A percentile compares a stretch with the other conserved stretches of the same genome.
These are phyloP conservation scores for Tetradesmus obliquus DNA, from an alignment of 139 green algal genomes.

Conservation along the genomic window DNA sequence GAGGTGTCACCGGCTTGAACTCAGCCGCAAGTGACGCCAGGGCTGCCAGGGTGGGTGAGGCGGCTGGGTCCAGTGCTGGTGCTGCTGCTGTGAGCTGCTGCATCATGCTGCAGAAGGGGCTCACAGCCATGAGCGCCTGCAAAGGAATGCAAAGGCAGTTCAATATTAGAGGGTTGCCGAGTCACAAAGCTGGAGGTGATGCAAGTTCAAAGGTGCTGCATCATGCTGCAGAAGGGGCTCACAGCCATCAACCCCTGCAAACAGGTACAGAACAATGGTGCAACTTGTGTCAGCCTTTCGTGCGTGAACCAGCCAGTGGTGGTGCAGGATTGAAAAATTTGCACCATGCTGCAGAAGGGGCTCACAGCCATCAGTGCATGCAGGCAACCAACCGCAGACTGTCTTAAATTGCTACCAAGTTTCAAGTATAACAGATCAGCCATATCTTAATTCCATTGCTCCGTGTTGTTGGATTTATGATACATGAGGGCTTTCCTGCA, in stretches of 20 bases:
- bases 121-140: constrained; percentile 79
- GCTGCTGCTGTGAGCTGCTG: constrained; percentile 51
- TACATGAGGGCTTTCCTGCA: neutral
- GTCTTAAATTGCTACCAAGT: too few species aligned
- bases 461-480: neutral
- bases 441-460: neutral
- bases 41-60: constrained; percentile 65
- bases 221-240: neutral
- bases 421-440: neutral
- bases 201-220: neutral
- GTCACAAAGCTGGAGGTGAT: neutral
- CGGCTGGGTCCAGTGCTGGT: constrained; percentile 53
- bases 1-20: constrained; percentile 50
- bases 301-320: too few species aligned
- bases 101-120: constrained; percentile 75
- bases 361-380: constrained; percentile 76
- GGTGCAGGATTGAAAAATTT: neutral
- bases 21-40: constrained; percentile 66
- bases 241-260: neutral
- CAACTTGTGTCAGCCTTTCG: too few species aligned
- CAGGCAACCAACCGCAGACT: neutral
- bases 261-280: too few species aligned
- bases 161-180: neutral
- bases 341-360: constrained; percentile 74
- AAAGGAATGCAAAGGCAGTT: neutral